These are phyloP conservation scores for Pythium folliculosum DNA, from an alignment of 352 stramenopile species.

Conservation along the genomic window DNA sequence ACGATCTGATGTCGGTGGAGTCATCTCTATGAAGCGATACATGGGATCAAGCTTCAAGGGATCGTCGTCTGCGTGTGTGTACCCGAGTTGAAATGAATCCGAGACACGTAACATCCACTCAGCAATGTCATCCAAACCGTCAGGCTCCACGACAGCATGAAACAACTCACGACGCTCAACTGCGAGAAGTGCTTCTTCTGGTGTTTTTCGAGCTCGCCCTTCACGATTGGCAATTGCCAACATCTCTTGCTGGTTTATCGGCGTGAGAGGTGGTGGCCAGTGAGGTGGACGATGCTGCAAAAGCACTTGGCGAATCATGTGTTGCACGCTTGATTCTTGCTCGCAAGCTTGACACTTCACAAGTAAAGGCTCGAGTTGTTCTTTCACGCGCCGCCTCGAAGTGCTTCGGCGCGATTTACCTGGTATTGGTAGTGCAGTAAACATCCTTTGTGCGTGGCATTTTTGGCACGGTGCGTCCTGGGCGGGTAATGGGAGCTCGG, in stretches of 20 bases:
- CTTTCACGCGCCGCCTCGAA: not conserved
- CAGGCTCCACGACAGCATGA: not conserved
- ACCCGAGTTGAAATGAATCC: not conserved
- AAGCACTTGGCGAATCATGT: constrained; percentile 7
- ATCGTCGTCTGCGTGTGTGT: not conserved
- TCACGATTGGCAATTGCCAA: not conserved
- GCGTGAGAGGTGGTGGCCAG: constrained; percentile 9
- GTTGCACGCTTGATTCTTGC: not conserved
- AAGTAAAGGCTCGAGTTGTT: constrained; percentile 4
- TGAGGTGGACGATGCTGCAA: constrained; percentile 10
- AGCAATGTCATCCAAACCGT: not conserved
- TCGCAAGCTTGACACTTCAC: constrained; percentile 8
- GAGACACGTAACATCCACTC: constrained; percentile 3
- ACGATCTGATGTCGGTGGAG: not conserved
- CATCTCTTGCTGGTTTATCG: not conserved
- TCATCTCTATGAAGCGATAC: constrained; percentile 19
- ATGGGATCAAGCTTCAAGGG: constrained; percentile 1
- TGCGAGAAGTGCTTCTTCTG: not conserved
- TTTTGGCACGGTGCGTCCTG: not conserved
- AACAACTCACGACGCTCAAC: constrained; percentile 8
- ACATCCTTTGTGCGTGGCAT: not conserved
- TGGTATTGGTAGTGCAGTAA: not conserved
- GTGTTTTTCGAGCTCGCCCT: not conserved
- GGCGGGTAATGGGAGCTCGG: not conserved
- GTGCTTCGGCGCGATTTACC: not conserved